Conservation (phyloP, 2,329 filamentous ascomycete species). For the Alternaria burnsii region DNA sequence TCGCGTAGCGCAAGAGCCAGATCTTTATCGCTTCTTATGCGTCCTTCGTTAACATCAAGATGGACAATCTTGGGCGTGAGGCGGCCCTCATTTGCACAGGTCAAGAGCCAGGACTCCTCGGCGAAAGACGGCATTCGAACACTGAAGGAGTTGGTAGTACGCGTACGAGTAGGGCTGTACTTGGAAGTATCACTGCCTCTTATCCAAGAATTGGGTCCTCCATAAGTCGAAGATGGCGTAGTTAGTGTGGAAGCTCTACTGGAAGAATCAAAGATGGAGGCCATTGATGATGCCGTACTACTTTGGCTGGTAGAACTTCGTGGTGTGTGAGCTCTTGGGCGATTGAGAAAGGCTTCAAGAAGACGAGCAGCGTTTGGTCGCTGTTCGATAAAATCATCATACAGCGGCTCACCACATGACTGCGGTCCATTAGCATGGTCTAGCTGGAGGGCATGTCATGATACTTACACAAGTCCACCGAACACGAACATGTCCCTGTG, state of each 20-base stretch:
- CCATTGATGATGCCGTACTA: constrained; percentile 38
- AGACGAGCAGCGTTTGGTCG: constrained; percentile 50
- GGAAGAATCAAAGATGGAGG: constrained; percentile 37
- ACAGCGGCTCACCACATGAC: constrained; percentile 45
- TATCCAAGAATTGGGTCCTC: constrained; percentile 30
- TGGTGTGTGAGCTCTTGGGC: constrained; percentile 39
- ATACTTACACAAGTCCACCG: constrained; percentile 48
- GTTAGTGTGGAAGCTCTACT: constrained; percentile 38
- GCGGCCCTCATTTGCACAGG: constrained; percentile 50
- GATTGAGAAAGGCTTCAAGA: constrained; percentile 51
- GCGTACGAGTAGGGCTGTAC: constrained; percentile 35
- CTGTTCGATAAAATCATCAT: constrained; percentile 52
- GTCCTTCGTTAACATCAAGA: constrained; percentile 45
- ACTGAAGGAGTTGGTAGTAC: constrained; percentile 36
- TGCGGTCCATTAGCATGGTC: constrained; percentile 15
- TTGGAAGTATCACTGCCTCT: constrained; percentile 27
- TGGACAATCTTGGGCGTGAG: constrained; percentile 51
- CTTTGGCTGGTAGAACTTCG: constrained; percentile 30
- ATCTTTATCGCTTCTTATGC: constrained; percentile 48
- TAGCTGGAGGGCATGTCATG: neutral
- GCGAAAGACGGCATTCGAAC: constrained; percentile 29
- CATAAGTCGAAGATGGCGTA: constrained; percentile 42
- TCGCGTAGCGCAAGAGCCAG: constrained; percentile 45
- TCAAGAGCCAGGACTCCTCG: constrained; percentile 48
- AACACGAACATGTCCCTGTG: constrained; percentile 42